phyloP scores from a whole-genome alignment of 2,329 filamentous ascomycete species.

The Byssoonygena ceratinophila region DNA sequence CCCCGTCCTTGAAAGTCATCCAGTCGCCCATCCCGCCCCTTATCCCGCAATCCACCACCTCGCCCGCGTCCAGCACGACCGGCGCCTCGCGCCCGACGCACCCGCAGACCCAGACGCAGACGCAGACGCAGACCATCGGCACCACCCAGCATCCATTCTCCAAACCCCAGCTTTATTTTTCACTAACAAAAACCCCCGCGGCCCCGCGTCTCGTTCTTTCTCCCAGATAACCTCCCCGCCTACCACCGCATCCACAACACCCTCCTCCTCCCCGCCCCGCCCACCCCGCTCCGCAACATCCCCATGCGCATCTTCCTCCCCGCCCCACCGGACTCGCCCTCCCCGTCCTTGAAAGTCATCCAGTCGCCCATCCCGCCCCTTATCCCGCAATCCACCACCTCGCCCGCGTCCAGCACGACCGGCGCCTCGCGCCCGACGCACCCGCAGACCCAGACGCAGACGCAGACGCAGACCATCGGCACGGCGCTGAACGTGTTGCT shows the following conservation, averaged over 20 bases:
- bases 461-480: constrained; percentile 59
- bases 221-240: constrained; percentile 56
- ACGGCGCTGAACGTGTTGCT: constrained; percentile 64
- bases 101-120: constrained; percentile 51
- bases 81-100: constrained; percentile 16
- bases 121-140: constrained; percentile 51
- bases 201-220: background rate
- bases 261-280: constrained; percentile 58
- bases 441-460: constrained; percentile 42
- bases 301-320: constrained; percentile 81
- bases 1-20: constrained; percentile 51
- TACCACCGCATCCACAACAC: constrained; percentile 66
- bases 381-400: constrained; percentile 23
- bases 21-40: constrained; percentile 59
- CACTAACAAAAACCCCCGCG: background rate
- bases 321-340: constrained; percentile 45
- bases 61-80: constrained; percentile 15
- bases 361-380: constrained; percentile 59
- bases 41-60: constrained; percentile 23
- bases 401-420: constrained; percentile 15
- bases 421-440: constrained; percentile 16
- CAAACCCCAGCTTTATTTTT: background rate
- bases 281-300: constrained; percentile 66
- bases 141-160: constrained; percentile 50
- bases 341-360: constrained; percentile 52